These are phyloP conservation scores for Astrocystis sublimbata DNA, from an alignment of 495 filamentous ascomycete genomes.

Conservation along the genomic window DNA sequence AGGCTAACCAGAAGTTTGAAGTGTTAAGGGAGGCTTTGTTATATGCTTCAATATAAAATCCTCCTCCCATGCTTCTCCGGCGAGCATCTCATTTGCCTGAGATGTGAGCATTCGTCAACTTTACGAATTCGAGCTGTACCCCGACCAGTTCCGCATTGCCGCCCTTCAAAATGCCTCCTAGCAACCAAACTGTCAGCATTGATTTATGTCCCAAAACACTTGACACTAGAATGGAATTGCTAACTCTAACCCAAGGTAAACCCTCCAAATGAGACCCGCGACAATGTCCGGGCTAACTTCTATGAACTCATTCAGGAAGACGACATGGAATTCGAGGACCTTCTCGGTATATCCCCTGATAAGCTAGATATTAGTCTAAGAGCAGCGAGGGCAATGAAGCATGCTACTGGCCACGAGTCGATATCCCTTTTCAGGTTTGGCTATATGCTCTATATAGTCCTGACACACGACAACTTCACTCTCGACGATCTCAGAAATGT, in stretches of 20 bases:
- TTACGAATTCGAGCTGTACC: no score
- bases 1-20: neutral
- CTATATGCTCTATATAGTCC: conserved; percentile 8
- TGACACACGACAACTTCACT: neutral
- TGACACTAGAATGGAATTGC: neutral
- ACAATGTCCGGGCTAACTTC: neutral
- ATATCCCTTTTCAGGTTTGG: neutral
- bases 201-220: neutral
- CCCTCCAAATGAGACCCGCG: neutral
- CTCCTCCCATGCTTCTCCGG: neutral
- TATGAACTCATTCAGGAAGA: neutral
- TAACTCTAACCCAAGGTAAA: neutral
- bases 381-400: neutral
- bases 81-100: neutral
- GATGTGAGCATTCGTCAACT: no score
- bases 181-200: no score
- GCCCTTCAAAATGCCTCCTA: no score
- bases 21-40: neutral
- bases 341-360: neutral
- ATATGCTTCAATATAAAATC: neutral
- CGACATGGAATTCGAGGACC: neutral
- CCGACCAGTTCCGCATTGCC: no score
- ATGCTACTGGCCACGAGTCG: neutral
- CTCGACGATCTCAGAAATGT: neutral
- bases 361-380: neutral